Base-by-base conservation (phyloP, 495 filamentous ascomycete species). In the Aspergillus panamensis region DNA sequence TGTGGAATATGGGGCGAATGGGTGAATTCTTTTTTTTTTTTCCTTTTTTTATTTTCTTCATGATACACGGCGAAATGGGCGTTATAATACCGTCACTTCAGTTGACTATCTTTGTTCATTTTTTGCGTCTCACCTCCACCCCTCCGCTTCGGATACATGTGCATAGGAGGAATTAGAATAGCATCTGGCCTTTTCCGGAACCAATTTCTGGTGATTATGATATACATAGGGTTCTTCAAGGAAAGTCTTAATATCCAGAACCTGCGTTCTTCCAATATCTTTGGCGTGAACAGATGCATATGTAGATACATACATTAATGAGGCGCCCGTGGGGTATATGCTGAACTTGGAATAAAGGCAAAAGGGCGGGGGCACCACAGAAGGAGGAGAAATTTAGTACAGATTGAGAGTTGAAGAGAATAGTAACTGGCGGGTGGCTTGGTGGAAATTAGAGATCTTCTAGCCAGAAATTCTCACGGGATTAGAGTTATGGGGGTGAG, bases 1-100 rank as follows among this genome's bases (percentile, higher is more conserved):
- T 51, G 30, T 60, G 58, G 58, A 60, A 60, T 56, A 60, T 47
- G 51, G 52, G 51, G 43, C n/a, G 35, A 60, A 42, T 21, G 51
- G 57, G 52, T 56, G 48, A 32, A 33, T 57, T 47, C 13, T 44
- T 51, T 58, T 33, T n/a, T 31, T 58, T 48, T 30, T 33, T 55
- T 21, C 48, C 37, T 32, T 17, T 17, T 29, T 29, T 32, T 16
- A 43, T 43, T 20, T 13, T 10, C 39, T 30, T 40, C 32, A 51
- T 37, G 48, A 51, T 51, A 51, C 48, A 51, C 49, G 48, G 19
- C 37, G 39, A 25, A 35, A 44, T 51, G 51, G 55, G 55, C 49
- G 47, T 42, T 39, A 51, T 51, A 25, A 51, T 39, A 45, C 3
- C n/a, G 14, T 35, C 8, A 42, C 10, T 37, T 57, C 37, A 16